Evolutionary conservation across 805 yeast genomes (phyloP).

Genomic region (Sungouiella blattae): DNA sequence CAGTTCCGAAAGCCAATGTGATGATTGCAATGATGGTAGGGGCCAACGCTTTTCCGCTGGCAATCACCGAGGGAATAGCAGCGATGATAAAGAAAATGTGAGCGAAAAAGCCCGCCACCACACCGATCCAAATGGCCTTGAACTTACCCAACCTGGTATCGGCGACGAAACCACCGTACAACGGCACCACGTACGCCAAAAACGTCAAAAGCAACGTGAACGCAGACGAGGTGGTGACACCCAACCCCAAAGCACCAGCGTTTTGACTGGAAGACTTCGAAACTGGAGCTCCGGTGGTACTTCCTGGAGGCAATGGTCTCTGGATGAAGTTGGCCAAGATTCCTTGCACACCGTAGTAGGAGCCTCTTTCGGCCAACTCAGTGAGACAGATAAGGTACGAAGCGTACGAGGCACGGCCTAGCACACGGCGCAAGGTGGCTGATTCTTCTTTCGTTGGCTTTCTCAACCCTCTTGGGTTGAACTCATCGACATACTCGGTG

Average conservation of each 20-base stretch:
- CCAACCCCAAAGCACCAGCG: slow-evolving; percentile 51
- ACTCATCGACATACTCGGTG: slow-evolving; percentile 26
- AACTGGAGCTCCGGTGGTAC: slow-evolving; percentile 43
- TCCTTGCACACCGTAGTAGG: slow-evolving; percentile 47
- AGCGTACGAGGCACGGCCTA: slow-evolving; percentile 47
- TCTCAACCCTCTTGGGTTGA: slow-evolving; percentile 37
- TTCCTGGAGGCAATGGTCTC: slow-evolving; percentile 49
- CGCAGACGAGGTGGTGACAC: slow-evolving; percentile 46
- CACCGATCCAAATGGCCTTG: slow-evolving; percentile 49
- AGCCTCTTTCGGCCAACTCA: slow-evolving; percentile 55
- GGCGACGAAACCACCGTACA: slow-evolving; percentile 50
- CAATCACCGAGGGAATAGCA: slow-evolving; percentile 39
- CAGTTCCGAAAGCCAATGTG: slow-evolving; percentile 37
- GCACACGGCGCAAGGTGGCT: slow-evolving; percentile 26
- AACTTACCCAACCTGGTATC: slow-evolving; percentile 47
- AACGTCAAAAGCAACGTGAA: slow-evolving; percentile 46
- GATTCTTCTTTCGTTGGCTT: slow-evolving; percentile 28
- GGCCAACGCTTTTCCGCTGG: slow-evolving; percentile 23
- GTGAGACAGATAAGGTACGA: slow-evolving; percentile 45
- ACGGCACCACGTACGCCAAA: slow-evolving; percentile 48
- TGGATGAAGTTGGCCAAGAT: slow-evolving; percentile 47
- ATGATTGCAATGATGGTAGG: slow-evolving; percentile 9
- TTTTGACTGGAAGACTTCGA: slow-evolving; percentile 26
- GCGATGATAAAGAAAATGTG: slow-evolving; percentile 49
- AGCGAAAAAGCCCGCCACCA: slow-evolving; percentile 42